phyloP scores from a whole-genome alignment of 257 asterid genomes.

The Solanum ossicruentum region DNA sequence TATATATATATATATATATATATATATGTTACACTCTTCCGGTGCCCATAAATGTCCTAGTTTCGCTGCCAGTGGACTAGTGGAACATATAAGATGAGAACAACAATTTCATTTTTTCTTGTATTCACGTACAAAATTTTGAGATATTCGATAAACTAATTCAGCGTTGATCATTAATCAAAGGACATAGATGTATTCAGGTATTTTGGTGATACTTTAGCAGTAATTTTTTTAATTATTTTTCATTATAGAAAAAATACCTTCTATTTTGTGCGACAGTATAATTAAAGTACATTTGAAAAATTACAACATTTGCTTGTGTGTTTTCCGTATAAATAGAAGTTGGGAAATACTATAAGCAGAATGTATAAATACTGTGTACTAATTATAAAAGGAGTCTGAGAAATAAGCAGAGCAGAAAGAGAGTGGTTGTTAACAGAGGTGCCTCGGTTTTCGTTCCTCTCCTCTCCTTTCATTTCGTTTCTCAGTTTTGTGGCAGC shows the following conservation, averaged over 20 bases:
- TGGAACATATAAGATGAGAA: neutral
- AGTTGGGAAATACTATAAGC: neutral
- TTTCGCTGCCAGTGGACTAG: neutral
- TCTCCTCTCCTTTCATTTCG: conserved; percentile 7
- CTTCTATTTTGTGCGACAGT: neutral
- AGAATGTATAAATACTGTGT: neutral
- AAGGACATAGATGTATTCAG: neutral
- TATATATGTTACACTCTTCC: neutral
- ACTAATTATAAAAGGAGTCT: neutral
- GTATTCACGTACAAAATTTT: neutral
- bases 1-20: too few relatives aligned
- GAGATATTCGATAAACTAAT: neutral
- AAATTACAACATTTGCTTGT: neutral
- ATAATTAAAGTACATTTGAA: neutral
- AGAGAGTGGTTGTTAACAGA: conserved; percentile 18
- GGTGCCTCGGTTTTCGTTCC: conserved; percentile 69
- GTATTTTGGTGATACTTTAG: too few relatives aligned
- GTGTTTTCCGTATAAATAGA: neutral
- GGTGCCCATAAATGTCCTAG: neutral
- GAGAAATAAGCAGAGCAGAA: neutral
- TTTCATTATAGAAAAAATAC: neutral
- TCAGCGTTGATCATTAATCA: neutral
- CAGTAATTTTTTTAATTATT: neutral
- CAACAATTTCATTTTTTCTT: neutral
- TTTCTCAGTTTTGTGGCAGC: neutral